Evolutionary conservation across 192 early-diverging fungal genomes (phyloP), one percentile per base, ranked within the genome.

Genomic region (Gamsiella multidivaricata): DNA sequence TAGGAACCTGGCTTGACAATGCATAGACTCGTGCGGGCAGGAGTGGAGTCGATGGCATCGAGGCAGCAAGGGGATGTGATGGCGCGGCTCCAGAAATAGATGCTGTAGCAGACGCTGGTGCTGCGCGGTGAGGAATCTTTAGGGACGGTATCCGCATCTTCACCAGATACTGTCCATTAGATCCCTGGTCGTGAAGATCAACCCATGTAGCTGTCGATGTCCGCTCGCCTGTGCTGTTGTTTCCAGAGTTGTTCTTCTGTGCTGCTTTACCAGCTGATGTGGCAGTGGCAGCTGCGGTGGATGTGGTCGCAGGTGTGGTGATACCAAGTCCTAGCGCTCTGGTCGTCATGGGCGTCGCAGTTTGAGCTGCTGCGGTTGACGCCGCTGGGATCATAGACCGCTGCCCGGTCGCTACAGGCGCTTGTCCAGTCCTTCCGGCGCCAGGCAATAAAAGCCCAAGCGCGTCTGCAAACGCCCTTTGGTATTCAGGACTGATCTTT

Each of bases 131-230:
- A 5, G 47, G 17, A 2, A 45, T 26, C 36, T 47, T 62, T 14
- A 32, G 5, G 3, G 66, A 37, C 3, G 63, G 71, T 8, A 75
- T 49, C 57, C 64, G 47, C 18, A 76, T 9, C 25, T 66, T 76
- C 57, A 76, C 43, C 46, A 76, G 14, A 7, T 61, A 61, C 22
- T 45, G 72, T 17, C 72, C 72, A 18, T 32, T 33, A 18, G 65
- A 42, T 9, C 72, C 72, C 6, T 67, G 50, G 34, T 67, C 72
- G n/a, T 67, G 67, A 29, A 59, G 5, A 42, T 69, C 67, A 20
- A 69, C 67, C 67, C 55, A 69, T n/a, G 37, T 52, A 0, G 32
- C 28, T 23, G 52, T 53, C 22, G 50, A 36, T 5, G 31, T 39
- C 28, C 15, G 3, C 50, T 64, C 28, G 17, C 25, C 32, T 37